Evolutionary conservation across 192 early-diverging fungal species (phyloP).

Genomic region (Radiomyces spectabilis): DNA sequence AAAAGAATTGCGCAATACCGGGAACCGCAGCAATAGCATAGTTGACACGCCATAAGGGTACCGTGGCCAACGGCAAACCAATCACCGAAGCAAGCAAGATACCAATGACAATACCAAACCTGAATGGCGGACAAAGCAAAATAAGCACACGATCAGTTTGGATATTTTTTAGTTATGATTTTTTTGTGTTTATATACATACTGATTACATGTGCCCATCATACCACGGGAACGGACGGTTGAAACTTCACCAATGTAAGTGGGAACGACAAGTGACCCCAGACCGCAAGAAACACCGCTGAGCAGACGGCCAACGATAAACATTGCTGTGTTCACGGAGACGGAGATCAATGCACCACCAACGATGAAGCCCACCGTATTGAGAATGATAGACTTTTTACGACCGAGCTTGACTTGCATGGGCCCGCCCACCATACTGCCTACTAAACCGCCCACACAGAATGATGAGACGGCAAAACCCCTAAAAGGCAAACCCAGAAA

Average conservation of each 20-base stretch:
- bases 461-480: slow-evolving; percentile 33
- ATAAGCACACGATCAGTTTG: not conserved
- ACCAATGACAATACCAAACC: slow-evolving; percentile 66
- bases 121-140: not conserved
- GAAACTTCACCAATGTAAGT: slow-evolving; percentile 79
- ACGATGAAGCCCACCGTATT: slow-evolving; percentile 62
- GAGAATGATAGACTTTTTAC: slow-evolving; percentile 50
- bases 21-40: slow-evolving; percentile 58
- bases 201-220: slow-evolving; percentile 68
- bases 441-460: slow-evolving; percentile 39
- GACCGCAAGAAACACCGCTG: slow-evolving; percentile 67
- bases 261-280: slow-evolving; percentile 44
- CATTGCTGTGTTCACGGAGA: slow-evolving; percentile 50
- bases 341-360: slow-evolving; percentile 55
- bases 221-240: slow-evolving; percentile 59
- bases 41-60: slow-evolving; percentile 67
- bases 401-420: slow-evolving; percentile 37
- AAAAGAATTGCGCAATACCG: slow-evolving; percentile 42
- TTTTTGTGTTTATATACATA: not conserved
- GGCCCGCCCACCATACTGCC: slow-evolving; percentile 44
- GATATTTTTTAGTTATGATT: not conserved
- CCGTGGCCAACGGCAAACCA: slow-evolving; percentile 49
- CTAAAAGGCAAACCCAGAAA: slow-evolving; percentile 1
- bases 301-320: slow-evolving; percentile 70
- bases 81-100: slow-evolving; percentile 64